These are phyloP conservation scores for Yamadazyma atlantica DNA, from an alignment of 1,139 yeast species.

Conservation along the genomic window DNA sequence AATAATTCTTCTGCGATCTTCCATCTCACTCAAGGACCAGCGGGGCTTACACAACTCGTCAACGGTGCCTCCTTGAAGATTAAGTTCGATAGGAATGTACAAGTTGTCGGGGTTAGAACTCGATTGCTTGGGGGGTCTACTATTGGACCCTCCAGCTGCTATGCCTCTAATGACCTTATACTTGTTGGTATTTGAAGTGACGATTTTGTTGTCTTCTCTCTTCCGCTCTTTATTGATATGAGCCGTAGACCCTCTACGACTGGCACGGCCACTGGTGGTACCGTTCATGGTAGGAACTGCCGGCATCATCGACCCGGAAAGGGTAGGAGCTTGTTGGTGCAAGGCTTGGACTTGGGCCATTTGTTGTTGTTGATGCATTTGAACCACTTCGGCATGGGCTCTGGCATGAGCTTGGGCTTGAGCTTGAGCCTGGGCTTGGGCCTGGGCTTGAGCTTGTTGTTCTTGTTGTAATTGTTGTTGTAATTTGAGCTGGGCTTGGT, in stretches of 20 bases:
- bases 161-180: constrained; percentile 55
- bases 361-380: background rate
- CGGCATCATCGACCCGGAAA: constrained; percentile 1
- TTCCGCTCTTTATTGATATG: constrained; percentile 1
- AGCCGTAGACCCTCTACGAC: background rate
- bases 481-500: background rate
- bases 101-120: constrained; percentile 27
- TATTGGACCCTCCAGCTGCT: constrained; percentile 57
- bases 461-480: background rate
- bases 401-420: background rate
- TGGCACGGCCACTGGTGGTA: background rate
- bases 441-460: constrained; percentile 1
- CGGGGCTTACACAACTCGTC: constrained; percentile 49
- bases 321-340: background rate
- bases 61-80: constrained; percentile 42
- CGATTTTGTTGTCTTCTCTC: constrained; percentile 16
- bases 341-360: background rate
- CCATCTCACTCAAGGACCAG: constrained; percentile 48
- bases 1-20: constrained; percentile 55
- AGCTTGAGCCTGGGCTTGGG: background rate
- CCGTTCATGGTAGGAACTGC: background rate
- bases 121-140: constrained; percentile 53
- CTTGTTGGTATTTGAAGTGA: constrained; percentile 12
- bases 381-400: background rate
- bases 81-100: constrained; percentile 48